These are phyloP conservation scores for Thraustochytrium sp. DNA, from an alignment of 352 stramenopile genomes.

Conservation along the genomic window DNA sequence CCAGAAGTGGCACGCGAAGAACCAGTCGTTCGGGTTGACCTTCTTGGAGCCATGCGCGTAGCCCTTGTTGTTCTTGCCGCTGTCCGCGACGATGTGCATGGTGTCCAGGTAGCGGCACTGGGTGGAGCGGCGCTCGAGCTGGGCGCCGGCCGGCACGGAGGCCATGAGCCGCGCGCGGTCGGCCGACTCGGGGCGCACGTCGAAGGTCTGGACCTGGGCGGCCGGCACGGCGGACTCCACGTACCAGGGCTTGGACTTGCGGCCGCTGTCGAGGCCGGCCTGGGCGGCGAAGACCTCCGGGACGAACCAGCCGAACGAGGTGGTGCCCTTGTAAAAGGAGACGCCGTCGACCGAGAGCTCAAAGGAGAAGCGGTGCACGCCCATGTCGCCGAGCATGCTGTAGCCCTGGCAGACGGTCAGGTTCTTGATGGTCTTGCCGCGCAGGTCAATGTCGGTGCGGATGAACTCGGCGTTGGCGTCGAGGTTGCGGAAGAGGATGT, in stretches of 20 bases:
- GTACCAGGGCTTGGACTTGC: slow-evolving; percentile 1
- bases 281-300: slow-evolving; percentile 23
- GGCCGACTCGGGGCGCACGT: not conserved
- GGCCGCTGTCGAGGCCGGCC: slow-evolving; percentile 13
- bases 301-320: slow-evolving; percentile 35
- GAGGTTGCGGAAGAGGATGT: slow-evolving; percentile 35
- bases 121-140: not conserved
- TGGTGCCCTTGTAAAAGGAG: slow-evolving; percentile 19
- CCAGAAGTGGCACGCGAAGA: slow-evolving; percentile 39
- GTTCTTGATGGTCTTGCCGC: slow-evolving; percentile 36
- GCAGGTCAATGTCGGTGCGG: not conserved
- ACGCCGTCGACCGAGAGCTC: slow-evolving; percentile 29
- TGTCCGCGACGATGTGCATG: not conserved
- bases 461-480: slow-evolving; percentile 28
- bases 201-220: not conserved
- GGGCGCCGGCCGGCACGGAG: not conserved
- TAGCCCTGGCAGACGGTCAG: slow-evolving; percentile 27
- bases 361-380: slow-evolving; percentile 19
- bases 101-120: slow-evolving; percentile 23
- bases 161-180: not conserved
- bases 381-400: slow-evolving; percentile 38
- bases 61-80: not conserved
- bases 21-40: slow-evolving; percentile 35
- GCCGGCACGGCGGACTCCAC: not conserved
- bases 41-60: slow-evolving; percentile 2